Evolutionary conservation across 371 early-diverging fungal species (phyloP), one percentile per base, ranked within the genome.

Genomic region (Mortierella sp.): DNA sequence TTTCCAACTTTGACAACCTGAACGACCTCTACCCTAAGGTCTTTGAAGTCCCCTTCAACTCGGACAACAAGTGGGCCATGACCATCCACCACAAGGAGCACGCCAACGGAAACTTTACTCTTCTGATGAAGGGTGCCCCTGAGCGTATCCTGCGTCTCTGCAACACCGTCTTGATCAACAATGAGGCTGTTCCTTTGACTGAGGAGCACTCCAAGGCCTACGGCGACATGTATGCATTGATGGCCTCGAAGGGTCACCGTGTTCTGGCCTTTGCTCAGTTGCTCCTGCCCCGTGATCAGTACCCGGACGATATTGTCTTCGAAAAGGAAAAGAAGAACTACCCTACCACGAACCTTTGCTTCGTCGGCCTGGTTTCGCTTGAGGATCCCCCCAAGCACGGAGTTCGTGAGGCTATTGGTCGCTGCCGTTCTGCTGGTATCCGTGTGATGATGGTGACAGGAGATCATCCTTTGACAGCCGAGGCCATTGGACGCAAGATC

Each of bases 331-430:
- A 82, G 15, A 80, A 83, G 60, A 93, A 94, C 85, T 94, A 91
- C 71, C 94, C 95, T 3, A 84, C 83, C 42, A 64, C 63, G 24
- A 85, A 86, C 31, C 86, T 93, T 66, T 88, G 87, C 39, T 95
- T 97, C 82, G 87, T 93, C 43, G 98, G 97, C 27, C 84, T 97
- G 27, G 85, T 88, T 23, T 91, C 93, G 7, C 85, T 98, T 11
- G 93, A 94, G 71, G 99, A 97, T 80, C 98, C 97, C 49, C 98
- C 97, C 67, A 96, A 97, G 81, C 95, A 95, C 67, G 98, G 97
- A 56, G 97, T 97, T 19, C 94, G 95, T 80, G 95, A 96, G 72
- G 97, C 97, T n/a, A 90, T 98, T 70, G 96, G 94, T 44, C 84
- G 89, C 46, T 95, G 96, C 70, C 90, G 96, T 58, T 82, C 83